These are phyloP conservation scores for Sporothrix schenckii DNA, from an alignment of 2,329 filamentous ascomycete genomes.

Conservation along the genomic window DNA sequence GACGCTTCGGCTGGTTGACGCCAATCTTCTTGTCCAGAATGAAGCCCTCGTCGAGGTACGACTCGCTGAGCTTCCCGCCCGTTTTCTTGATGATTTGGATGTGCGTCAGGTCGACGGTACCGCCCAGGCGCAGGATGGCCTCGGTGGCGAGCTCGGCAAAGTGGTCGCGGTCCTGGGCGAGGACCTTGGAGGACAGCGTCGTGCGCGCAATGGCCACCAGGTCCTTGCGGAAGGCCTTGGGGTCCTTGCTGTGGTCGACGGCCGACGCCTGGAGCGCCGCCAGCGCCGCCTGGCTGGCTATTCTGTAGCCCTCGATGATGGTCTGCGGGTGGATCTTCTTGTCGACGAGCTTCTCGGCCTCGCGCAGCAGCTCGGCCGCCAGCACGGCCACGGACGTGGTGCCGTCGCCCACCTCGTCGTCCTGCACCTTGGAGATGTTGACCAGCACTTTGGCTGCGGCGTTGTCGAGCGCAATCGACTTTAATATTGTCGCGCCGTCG, in stretches of 20 bases:
- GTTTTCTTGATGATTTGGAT: conserved; percentile 99
- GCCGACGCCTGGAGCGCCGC: conserved; percentile 80
- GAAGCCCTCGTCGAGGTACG: conserved; percentile 96
- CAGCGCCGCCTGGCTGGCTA: conserved; percentile 89
- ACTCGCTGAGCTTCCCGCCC: conserved; percentile 95
- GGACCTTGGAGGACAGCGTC: conserved; percentile 94
- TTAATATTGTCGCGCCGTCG: conserved; percentile 96
- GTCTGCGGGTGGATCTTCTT: conserved; percentile 99
- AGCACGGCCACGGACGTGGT: conserved; percentile 97
- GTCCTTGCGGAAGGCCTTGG: conserved; percentile 84
- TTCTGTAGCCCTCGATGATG: conserved; percentile 98
- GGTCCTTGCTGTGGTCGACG: conserved; percentile 84
- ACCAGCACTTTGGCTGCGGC: conserved; percentile 97
- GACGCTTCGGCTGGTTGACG: conserved; percentile 94
- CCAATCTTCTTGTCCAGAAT: conserved; percentile 99
- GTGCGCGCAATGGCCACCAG: conserved; percentile 88
- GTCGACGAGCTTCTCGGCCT: conserved; percentile 95
- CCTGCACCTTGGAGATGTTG: conserved; percentile 99
- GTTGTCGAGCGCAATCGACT: conserved; percentile 97
- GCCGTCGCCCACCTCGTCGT: conserved; percentile 97
- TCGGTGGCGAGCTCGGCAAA: conserved; percentile 89
- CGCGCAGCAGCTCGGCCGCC: conserved; percentile 89
- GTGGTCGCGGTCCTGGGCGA: conserved; percentile 89
- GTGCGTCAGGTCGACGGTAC: conserved; percentile 89
- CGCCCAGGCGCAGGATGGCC: conserved; percentile 86